Percentiles rank a stretch among this genome's conserved stretches.
phyloP scores from a whole-genome alignment of 2,329 filamentous ascomycete species.

The Phyllosticta ampelicida region DNA sequence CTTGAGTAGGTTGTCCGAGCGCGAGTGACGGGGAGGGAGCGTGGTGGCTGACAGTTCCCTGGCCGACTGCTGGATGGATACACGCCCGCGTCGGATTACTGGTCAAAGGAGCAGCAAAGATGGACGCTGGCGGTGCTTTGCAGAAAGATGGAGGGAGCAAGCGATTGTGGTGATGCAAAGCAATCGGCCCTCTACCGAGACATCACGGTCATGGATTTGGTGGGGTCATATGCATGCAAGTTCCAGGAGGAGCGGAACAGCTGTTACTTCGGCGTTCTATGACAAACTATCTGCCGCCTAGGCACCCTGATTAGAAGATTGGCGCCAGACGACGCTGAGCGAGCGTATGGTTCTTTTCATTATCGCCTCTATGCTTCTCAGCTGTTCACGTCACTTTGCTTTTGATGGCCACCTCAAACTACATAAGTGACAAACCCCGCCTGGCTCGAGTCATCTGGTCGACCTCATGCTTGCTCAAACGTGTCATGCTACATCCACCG shows the following conservation, averaged over 20 bases:
- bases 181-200: not conserved
- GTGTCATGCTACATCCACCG: not conserved
- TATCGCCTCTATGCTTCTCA: not conserved
- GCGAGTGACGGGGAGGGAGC: not conserved
- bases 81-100: not conserved
- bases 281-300: not conserved
- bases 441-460: not conserved
- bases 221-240: not conserved
- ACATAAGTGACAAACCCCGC: no score
- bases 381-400: not conserved
- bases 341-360: not conserved
- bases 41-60: not conserved
- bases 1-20: not conserved
- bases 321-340: not conserved
- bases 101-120: not conserved
- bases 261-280: not conserved
- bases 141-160: not conserved
- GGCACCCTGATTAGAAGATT: not conserved
- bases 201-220: not conserved
- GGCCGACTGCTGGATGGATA: not conserved
- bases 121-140: not conserved
- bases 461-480: not conserved
- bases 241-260: not conserved
- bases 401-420: not conserved
- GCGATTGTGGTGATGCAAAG: not conserved